phyloP scores from a whole-genome alignment of 1,284 basidiomycete species.

The Grifola frondosa region DNA sequence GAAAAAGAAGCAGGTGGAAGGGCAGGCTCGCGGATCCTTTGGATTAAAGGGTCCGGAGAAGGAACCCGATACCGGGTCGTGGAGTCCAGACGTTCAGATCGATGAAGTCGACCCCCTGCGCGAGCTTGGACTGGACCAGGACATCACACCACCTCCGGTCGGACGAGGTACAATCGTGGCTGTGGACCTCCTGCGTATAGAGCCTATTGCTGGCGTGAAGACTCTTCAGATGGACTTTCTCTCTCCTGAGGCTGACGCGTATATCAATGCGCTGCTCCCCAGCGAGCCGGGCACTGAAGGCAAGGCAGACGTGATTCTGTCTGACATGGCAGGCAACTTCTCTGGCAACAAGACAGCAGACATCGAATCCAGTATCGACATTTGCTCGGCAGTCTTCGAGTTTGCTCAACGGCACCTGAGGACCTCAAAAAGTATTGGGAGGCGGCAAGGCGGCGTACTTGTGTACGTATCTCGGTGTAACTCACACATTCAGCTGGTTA shows the following conservation, averaged over 20 bases:
- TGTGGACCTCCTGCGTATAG: constrained; percentile 72
- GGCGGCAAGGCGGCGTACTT: constrained; percentile 55
- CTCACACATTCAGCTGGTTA: constrained; percentile 4
- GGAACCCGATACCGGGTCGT: constrained; percentile 1
- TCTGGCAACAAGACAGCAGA: constrained; percentile 64
- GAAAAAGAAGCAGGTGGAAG: constrained; percentile 2
- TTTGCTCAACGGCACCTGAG: constrained; percentile 58
- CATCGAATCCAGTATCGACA: constrained; percentile 57
- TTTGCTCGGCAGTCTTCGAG: constrained; percentile 61
- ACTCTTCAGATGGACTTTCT: constrained; percentile 77
- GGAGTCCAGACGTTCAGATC: constrained; percentile 5
- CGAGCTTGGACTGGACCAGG: constrained; percentile 10
- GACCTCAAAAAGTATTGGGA: constrained; percentile 41
- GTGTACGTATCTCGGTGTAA: constrained; percentile 47
- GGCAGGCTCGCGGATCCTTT: background rate
- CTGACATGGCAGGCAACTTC: constrained; percentile 76
- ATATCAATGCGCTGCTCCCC: constrained; percentile 48
- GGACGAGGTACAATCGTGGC: constrained; percentile 64
- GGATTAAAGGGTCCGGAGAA: constrained; percentile 6
- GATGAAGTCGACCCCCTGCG: constrained; percentile 8
- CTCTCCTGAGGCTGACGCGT: constrained; percentile 46
- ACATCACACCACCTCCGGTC: constrained; percentile 5
- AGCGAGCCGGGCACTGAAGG: constrained; percentile 30
- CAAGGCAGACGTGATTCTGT: constrained; percentile 70
- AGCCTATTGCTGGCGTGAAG: constrained; percentile 66